phyloP scores from a whole-genome alignment of 208 protist genomes.

The Strigomonas oncopelti region DNA sequence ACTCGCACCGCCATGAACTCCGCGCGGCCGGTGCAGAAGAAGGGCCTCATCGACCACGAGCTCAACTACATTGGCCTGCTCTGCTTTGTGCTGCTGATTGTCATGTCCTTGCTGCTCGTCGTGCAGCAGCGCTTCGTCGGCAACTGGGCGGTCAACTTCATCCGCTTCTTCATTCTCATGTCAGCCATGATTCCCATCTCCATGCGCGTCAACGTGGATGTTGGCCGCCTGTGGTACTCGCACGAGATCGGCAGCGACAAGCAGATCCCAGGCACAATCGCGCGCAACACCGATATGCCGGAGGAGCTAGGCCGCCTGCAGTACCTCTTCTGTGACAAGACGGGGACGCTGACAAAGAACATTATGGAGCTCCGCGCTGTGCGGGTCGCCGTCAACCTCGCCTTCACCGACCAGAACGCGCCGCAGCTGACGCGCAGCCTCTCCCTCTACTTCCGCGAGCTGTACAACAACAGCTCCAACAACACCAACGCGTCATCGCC shows the following conservation, averaged over 20 bases:
- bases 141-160: conserved; percentile 86
- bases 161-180: conserved; percentile 96
- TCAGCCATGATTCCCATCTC: conserved; percentile 98
- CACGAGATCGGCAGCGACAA: conserved; percentile 88
- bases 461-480: not conserved
- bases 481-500: conserved; percentile 1
- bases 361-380: conserved; percentile 86
- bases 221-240: conserved; percentile 96
- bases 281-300: conserved; percentile 94
- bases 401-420: conserved; percentile 49
- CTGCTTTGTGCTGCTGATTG: conserved; percentile 67
- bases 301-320: conserved; percentile 98
- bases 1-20: conserved; percentile 96
- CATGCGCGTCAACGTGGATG: conserved; percentile 97
- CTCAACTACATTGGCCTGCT: conserved; percentile 94
- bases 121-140: conserved; percentile 71
- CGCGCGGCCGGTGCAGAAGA: conserved; percentile 75
- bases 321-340: conserved; percentile 98
- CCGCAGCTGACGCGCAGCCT: conserved; percentile 38
- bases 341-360: conserved; percentile 98
- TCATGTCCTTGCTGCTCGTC: conserved; percentile 66
- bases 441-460: conserved; percentile 25
- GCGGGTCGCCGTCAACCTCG: conserved; percentile 41
- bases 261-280: conserved; percentile 85
- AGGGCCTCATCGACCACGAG: conserved; percentile 93